Evolutionary conservation across 2,329 filamentous ascomycete species (phyloP), one percentile per base, ranked within the genome.

Genomic region (Penicillium decumbens): DNA sequence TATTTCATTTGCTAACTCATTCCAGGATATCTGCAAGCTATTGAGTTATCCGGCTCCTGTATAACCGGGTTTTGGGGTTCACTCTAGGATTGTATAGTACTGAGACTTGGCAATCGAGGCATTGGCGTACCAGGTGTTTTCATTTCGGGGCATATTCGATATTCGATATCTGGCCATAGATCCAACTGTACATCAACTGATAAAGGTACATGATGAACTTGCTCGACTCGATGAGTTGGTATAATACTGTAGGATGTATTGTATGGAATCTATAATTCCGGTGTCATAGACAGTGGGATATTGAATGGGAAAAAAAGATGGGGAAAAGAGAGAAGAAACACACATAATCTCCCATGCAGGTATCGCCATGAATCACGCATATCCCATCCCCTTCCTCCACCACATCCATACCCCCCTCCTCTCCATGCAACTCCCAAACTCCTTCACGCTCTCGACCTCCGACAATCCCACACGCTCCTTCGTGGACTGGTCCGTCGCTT

Each of bases 341-440:
- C 38, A 43, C 35, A 13, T 20, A 37, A 37, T 23, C 27, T 12
- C 4, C 38, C 9, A 12, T 37, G 33, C 18, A 37, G 4, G 28
- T 24, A 38, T 6, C 23, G 9, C 15, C 8, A 35, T 52, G 42
- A 58, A 46, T 41, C 35, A 40, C 1, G 54, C 56, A 65, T 71
- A 72, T 20, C 83, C 82, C 85, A 88, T 88, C 0, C 77, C 83
- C 41, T 72, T 77, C 60, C 79, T 79, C 84, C 84, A 89, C 86
- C 86, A 89, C 0, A 60, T 65, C 56, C 74, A 74, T 4, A 88
- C 65, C 0, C 83, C 82, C 41, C 77, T 74, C 30, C 72, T 62
- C 46, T 83, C 75, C 84, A 89, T 87, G 15, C 74, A 68, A 25
- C 67, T 68, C 0, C 78, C 82, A 66, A 88, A 88, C 10, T 82